These are phyloP conservation scores for Entamoeba dispar DNA, from an alignment of 208 protist species.

Conservation along the genomic window DNA sequence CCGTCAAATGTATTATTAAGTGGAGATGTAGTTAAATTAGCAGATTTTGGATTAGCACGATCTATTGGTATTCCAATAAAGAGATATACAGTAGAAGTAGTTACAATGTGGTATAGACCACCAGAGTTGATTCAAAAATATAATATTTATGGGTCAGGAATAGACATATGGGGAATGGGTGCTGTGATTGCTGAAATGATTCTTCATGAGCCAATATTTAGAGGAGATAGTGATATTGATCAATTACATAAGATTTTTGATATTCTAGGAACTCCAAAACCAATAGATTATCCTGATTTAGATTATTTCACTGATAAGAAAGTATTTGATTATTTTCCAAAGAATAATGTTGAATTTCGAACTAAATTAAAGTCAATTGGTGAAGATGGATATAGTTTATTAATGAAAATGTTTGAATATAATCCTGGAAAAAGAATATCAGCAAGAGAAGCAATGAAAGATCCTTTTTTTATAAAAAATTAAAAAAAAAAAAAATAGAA, in stretches of 20 bases:
- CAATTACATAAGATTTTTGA: conserved; percentile 38
- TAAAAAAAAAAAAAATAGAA: no score
- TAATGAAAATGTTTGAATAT: conserved; percentile 25
- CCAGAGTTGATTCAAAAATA: conserved; percentile 15
- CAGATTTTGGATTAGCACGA: conserved; percentile 23
- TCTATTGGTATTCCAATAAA: neutral
- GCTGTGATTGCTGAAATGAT: conserved; percentile 84
- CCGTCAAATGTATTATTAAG: conserved; percentile 68
- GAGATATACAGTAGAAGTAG: neutral
- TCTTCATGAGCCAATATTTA: conserved; percentile 68
- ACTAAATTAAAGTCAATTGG: neutral
- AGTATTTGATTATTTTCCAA: conserved; percentile 22
- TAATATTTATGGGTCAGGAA: conserved; percentile 9
- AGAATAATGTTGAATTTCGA: neutral
- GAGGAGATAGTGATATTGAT: conserved; percentile 43
- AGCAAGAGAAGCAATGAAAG: conserved; percentile 40
- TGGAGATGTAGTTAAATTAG: neutral
- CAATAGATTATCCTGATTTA: conserved; percentile 31
- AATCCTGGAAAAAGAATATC: conserved; percentile 33
- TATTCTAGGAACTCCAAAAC: conserved; percentile 26
- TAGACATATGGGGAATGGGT: conserved; percentile 89
- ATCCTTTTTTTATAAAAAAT: conserved; percentile 35
- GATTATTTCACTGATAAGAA: neutral
- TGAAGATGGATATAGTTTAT: conserved; percentile 29
- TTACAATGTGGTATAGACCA: conserved; percentile 25